These are phyloP conservation scores for Solanum corneliomulleri DNA, from an alignment of 257 asterid genomes.

Conservation along the genomic window DNA sequence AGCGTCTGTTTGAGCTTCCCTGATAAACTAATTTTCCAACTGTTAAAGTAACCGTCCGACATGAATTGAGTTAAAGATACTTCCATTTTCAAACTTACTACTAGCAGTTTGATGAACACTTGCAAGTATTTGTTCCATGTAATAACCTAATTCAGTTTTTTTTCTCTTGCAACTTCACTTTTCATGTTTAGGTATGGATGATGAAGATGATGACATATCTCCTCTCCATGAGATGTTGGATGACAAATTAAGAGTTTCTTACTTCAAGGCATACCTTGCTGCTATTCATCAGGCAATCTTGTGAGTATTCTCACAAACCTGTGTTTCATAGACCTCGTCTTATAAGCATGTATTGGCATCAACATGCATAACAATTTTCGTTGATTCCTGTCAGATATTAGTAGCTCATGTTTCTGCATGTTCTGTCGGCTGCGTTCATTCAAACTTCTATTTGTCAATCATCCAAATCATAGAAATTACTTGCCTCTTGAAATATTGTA, in stretches of 20 bases:
- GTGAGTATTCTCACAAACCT: conserved; percentile 10
- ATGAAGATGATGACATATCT: conserved; percentile 19
- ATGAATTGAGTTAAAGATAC: not conserved
- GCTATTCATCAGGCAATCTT: conserved; percentile 39
- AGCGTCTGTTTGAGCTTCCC: not conserved
- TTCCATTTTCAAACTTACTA: not conserved
- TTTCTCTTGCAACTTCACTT: not conserved
- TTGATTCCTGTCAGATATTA: not conserved
- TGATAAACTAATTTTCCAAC: not conserved
- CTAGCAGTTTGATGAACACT: not conserved
- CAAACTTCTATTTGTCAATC: not conserved
- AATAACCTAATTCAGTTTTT: not conserved
- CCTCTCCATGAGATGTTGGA: conserved; percentile 32
- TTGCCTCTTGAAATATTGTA: not conserved
- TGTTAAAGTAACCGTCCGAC: not conserved
- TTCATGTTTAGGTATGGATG: conserved; percentile 35
- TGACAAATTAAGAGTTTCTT: conserved; percentile 33
- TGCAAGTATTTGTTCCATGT: not conserved
- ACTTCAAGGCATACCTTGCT: conserved; percentile 38
- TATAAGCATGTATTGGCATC: not conserved
- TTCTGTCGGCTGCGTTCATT: not conserved
- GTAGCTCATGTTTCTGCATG: not conserved
- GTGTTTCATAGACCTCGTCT: not conserved
- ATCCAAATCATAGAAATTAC: not conserved
- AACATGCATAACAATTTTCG: not conserved